Percentiles rank a stretch among this genome's conserved stretches.
Conservation (phyloP, 371 early-diverging fungal species). For the Apophysomyces variabilis region DNA sequence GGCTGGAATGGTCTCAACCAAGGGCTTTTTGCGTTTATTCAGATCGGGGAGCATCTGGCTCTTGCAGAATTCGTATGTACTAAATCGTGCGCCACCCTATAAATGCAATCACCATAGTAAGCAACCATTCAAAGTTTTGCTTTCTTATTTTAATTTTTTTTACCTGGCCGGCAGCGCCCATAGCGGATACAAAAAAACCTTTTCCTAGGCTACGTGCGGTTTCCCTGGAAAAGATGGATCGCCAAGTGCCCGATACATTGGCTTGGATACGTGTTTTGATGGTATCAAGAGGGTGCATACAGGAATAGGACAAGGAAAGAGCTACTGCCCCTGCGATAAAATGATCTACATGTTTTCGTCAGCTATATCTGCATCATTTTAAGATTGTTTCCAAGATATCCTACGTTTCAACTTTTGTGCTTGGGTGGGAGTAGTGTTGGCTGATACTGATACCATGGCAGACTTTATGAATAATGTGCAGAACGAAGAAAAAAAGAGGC, state of each 20-base stretch:
- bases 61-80: slow-evolving; percentile 80
- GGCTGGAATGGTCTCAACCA: slow-evolving; percentile 54
- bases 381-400: neutral
- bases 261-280: slow-evolving; percentile 74
- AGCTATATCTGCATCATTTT: neutral
- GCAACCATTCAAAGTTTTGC: neutral
- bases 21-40: slow-evolving; percentile 23
- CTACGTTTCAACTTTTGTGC: slow-evolving; percentile 1
- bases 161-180: slow-evolving; percentile 77
- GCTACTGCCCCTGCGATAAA: slow-evolving; percentile 72
- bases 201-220: slow-evolving; percentile 60
- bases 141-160: neutral
- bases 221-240: slow-evolving; percentile 55
- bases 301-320: slow-evolving; percentile 69
- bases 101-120: neutral
- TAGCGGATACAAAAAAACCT: slow-evolving; percentile 71
- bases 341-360: slow-evolving; percentile 48
- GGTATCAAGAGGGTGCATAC: slow-evolving; percentile 78
- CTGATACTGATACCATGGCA: neutral
- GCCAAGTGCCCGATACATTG: slow-evolving; percentile 47
- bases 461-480: neutral
- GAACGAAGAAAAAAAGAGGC: neutral
- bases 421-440: neutral
- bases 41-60: slow-evolving; percentile 54
- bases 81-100: slow-evolving; percentile 75